A percentile compares a stretch with the other conserved stretches of the same genome.
phyloP scores from a whole-genome alignment of 2,329 filamentous ascomycete genomes.

The Thelonectria rubi region DNA sequence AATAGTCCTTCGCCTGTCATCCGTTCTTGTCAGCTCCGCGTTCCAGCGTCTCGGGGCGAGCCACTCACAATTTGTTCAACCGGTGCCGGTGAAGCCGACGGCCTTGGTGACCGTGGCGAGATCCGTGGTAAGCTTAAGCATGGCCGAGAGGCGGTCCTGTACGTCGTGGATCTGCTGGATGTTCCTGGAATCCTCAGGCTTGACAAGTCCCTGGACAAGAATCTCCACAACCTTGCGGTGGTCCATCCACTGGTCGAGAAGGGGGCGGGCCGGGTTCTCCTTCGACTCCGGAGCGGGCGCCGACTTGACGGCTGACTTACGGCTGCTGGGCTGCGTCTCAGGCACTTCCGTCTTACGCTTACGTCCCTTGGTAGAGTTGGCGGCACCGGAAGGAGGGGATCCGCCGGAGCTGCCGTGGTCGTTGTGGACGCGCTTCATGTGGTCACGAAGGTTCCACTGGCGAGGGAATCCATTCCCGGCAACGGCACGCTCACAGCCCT shows the following conservation, averaged over 20 bases:
- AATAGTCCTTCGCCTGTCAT: constrained; percentile 28
- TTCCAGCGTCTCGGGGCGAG: not conserved
- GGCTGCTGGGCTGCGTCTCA: constrained; percentile 53
- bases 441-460: constrained; percentile 94
- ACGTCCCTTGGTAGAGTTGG: constrained; percentile 57
- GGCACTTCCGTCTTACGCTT: constrained; percentile 66
- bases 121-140: constrained; percentile 59
- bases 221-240: constrained; percentile 71
- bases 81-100: constrained; percentile 42
- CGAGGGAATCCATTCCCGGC: constrained; percentile 90
- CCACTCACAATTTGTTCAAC: constrained; percentile 44
- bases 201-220: constrained; percentile 60
- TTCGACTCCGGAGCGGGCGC: constrained; percentile 47
- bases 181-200: constrained; percentile 62
- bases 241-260: constrained; percentile 66
- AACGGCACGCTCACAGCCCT: constrained; percentile 84
- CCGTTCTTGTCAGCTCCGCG: constrained; percentile 19
- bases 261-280: constrained; percentile 49
- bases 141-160: constrained; percentile 59
- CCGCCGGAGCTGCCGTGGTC: constrained; percentile 58
- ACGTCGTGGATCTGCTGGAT: constrained; percentile 63
- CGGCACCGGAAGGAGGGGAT: constrained; percentile 51
- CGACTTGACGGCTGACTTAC: constrained; percentile 60
- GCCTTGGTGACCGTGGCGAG: constrained; percentile 39
- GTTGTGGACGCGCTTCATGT: constrained; percentile 95